phyloP scores from a whole-genome alignment of 176 grass and related monocot genomes.

The Oryza longistaminata region DNA sequence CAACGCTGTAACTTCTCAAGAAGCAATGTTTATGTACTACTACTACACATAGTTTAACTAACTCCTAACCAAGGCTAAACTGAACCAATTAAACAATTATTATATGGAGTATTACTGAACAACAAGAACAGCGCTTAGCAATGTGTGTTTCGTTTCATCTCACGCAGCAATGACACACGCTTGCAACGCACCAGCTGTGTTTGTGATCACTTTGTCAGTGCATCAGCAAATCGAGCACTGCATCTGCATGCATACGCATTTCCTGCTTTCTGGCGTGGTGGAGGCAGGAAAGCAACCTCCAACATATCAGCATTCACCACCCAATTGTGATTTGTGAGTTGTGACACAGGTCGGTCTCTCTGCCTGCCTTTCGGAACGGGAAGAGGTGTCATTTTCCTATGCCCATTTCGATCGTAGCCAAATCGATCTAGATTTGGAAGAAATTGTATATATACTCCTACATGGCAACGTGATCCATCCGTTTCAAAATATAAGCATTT shows the following conservation, averaged over 20 bases:
- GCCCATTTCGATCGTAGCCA: not conserved
- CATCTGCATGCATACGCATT: not conserved
- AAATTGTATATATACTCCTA: not conserved
- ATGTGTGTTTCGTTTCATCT: not conserved
- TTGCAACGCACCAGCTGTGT: not conserved
- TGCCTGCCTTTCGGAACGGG: not conserved
- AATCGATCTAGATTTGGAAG: not conserved
- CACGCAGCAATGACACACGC: not conserved
- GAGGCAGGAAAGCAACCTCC: constrained; percentile 38
- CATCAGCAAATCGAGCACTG: constrained; percentile 8
- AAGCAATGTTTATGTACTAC: not conserved
- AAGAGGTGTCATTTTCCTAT: not conserved
- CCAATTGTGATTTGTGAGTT: no score
- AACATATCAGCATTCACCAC: not conserved
- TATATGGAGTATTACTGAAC: no score
- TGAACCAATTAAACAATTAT: no score
- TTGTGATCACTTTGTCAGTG: not conserved
- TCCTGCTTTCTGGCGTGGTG: not conserved
- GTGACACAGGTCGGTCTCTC: not conserved
- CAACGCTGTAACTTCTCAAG: not conserved
- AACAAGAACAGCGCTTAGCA: no score
- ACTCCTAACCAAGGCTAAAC: no score
- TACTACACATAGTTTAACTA: no score
- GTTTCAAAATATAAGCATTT: no score
- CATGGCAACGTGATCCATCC: no score